Evolutionary conservation across 176 grass and related monocot species (phyloP).

Genomic region (Juncus inflexus): DNA sequence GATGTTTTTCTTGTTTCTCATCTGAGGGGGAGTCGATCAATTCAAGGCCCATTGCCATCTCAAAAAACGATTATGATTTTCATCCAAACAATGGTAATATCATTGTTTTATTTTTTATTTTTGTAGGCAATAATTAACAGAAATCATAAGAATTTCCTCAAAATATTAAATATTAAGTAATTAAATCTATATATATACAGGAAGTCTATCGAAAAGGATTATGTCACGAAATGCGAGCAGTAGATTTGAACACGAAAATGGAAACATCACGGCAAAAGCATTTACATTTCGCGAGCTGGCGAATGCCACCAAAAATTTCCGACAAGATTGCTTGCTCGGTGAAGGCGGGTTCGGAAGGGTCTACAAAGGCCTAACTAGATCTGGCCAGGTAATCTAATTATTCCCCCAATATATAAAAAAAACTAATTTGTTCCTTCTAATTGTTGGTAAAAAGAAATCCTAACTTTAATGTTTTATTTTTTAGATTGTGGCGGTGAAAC

Average conservation of each 20-base stretch:
- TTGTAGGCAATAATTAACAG: too few species aligned
- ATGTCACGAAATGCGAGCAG: slow-evolving; percentile 15
- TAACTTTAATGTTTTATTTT: slow-evolving; percentile 8
- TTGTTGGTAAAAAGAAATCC: background rate
- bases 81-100: slow-evolving; percentile 17
- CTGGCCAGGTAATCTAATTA: slow-evolving; percentile 50
- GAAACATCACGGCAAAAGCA: slow-evolving; percentile 45
- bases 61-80: background rate
- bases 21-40: slow-evolving; percentile 27
- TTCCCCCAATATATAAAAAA: too few species aligned
- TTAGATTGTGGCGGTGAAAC: slow-evolving; percentile 85
- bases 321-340: slow-evolving; percentile 51
- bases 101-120: background rate
- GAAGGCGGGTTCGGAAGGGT: slow-evolving; percentile 94
- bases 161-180: too few species aligned
- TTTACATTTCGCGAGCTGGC: slow-evolving; percentile 84
- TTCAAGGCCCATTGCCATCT: background rate
- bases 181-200: too few species aligned
- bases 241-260: slow-evolving; percentile 30
- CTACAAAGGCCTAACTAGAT: slow-evolving; percentile 65
- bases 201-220: slow-evolving; percentile 9
- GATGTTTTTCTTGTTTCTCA: slow-evolving; percentile 73
- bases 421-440: too few species aligned
- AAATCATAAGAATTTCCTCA: too few species aligned
- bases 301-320: slow-evolving; percentile 62